Evolutionary conservation across 106 monocot genomes (phyloP).

Genomic region (Acorus calamus): DNA sequence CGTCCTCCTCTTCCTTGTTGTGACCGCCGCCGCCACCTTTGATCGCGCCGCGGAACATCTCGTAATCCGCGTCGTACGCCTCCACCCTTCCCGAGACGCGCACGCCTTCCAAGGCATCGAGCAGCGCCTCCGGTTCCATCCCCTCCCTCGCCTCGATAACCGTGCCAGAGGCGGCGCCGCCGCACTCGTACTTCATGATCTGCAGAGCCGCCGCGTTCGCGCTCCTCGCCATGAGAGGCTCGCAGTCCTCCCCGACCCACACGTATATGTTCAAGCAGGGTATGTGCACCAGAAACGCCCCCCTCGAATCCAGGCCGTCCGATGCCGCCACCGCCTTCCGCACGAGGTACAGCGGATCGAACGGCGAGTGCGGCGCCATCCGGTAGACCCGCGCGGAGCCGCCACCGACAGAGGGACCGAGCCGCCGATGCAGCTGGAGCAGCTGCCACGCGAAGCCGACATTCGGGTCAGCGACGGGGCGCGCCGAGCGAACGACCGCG

Average conservation of each 20-base stretch:
- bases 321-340: conserved; percentile 36
- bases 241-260: conserved; percentile 52
- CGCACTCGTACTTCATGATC: conserved; percentile 50
- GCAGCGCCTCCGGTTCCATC: conserved; percentile 39
- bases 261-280: conserved; percentile 28
- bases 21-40: conserved; percentile 12
- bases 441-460: conserved; percentile 75
- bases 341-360: conserved; percentile 68
- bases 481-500: conserved; percentile 33
- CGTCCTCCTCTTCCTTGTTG: too few species aligned
- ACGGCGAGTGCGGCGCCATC: conserved; percentile 64
- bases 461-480: conserved; percentile 58
- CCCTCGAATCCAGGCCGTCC: conserved; percentile 49
- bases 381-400: conserved; percentile 24
- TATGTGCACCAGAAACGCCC: conserved; percentile 55
- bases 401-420: conserved; percentile 14
- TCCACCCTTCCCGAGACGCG: conserved; percentile 32
- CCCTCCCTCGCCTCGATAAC: conserved; percentile 42
- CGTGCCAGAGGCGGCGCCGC: conserved; percentile 21
- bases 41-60: conserved; percentile 46
- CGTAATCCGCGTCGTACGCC: conserved; percentile 66
- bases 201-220: conserved; percentile 44
- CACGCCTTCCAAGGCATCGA: conserved; percentile 21
- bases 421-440: conserved; percentile 43
- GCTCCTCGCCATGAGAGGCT: conserved; percentile 31